These are phyloP conservation scores for Phytophthora citricola DNA, from an alignment of 352 stramenopile species.

Conservation along the genomic window DNA sequence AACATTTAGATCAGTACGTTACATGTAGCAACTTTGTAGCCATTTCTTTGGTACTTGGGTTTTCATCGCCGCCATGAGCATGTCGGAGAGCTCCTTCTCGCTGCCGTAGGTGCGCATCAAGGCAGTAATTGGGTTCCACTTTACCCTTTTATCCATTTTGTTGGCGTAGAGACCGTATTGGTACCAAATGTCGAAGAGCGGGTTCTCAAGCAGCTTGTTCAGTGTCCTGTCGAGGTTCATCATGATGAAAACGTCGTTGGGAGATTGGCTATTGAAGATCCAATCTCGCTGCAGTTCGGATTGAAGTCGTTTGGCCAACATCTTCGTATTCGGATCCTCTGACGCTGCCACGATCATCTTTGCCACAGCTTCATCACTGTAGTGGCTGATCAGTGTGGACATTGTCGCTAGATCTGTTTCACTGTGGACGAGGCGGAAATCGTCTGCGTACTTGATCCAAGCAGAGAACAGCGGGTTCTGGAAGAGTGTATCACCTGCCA, in stretches of 20 bases:
- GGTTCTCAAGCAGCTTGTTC: constrained; percentile 3
- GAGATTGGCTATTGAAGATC: background rate
- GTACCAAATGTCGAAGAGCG: constrained; percentile 7
- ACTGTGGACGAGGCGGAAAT: constrained; percentile 1
- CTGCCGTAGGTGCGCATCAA: background rate
- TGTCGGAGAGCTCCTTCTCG: background rate
- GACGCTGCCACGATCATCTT: constrained; percentile 15
- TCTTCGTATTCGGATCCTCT: background rate
- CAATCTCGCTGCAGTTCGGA: constrained; percentile 5
- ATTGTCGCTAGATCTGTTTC: background rate
- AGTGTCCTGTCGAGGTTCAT: constrained; percentile 1
- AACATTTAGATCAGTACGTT: no score
- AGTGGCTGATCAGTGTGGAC: constrained; percentile 6
- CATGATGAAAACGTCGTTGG: constrained; percentile 2
- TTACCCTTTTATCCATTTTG: background rate
- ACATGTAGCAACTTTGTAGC: constrained; percentile 5
- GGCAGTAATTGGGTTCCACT: background rate
- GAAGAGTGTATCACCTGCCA: constrained; percentile 10
- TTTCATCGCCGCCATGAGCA: constrained; percentile 5
- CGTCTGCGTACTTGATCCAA: constrained; percentile 20
- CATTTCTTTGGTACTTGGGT: constrained; percentile 1
- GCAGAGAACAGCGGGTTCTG: constrained; percentile 5
- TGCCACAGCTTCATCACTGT: constrained; percentile 5
- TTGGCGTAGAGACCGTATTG: constrained; percentile 9
- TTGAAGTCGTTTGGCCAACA: constrained; percentile 8